phyloP scores from a whole-genome alignment of 495 filamentous ascomycete species.

The Aspergillus panamensis region DNA sequence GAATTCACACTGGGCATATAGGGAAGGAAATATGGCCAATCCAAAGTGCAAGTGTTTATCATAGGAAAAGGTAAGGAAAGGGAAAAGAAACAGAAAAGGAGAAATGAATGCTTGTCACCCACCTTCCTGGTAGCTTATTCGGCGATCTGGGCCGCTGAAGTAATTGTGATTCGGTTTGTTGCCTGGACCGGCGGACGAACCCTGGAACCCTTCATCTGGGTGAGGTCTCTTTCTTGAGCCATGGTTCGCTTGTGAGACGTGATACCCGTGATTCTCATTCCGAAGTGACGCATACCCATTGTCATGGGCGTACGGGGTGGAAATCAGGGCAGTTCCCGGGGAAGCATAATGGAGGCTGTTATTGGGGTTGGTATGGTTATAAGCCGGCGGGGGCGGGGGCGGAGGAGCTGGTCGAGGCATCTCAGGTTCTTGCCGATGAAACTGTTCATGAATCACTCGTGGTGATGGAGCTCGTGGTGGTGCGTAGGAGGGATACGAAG shows the following conservation, averaged over 20 bases:
- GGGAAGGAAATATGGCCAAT: not conserved
- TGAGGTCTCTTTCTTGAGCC: constrained; percentile 22
- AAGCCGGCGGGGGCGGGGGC: constrained; percentile 7
- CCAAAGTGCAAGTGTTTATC: not conserved
- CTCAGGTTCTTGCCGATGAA: constrained; percentile 25
- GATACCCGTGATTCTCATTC: constrained; percentile 21
- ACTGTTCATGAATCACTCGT: constrained; percentile 23
- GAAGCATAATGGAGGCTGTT: constrained; percentile 20
- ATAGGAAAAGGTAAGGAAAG: not conserved
- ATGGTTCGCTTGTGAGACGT: constrained; percentile 21
- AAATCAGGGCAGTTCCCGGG: constrained; percentile 18
- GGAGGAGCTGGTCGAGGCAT: constrained; percentile 23
- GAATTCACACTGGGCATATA: not conserved
- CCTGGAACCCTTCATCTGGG: constrained; percentile 18
- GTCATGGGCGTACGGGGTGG: constrained; percentile 17
- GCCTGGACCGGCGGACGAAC: constrained; percentile 26
- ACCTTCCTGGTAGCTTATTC: constrained; percentile 32
- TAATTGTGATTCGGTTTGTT: constrained; percentile 16
- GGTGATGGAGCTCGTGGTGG: constrained; percentile 15
- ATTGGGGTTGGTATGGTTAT: constrained; percentile 12
- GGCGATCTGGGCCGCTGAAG: constrained; percentile 23
- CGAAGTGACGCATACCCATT: constrained; percentile 23
- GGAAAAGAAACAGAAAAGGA: not conserved
- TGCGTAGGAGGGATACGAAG: constrained; percentile 23
- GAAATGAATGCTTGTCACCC: constrained; percentile 13